These are phyloP conservation scores for Colletotrichum plurivorum DNA, from an alignment of 2,329 filamentous ascomycete genomes.

Conservation along the genomic window DNA sequence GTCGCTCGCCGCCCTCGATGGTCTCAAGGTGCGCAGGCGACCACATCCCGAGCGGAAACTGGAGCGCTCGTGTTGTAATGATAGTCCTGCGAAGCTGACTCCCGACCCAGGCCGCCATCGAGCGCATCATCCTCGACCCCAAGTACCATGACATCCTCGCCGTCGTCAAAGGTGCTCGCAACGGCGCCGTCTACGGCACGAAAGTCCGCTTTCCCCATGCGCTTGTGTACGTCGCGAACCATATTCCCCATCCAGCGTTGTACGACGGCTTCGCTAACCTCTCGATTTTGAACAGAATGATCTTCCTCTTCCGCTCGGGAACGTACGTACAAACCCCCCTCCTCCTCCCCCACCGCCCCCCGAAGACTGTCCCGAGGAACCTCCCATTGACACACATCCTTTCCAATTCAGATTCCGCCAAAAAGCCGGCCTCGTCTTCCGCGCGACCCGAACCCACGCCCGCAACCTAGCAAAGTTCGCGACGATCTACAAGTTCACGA, in stretches of 20 bases:
- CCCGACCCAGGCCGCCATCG: slow-evolving; percentile 73
- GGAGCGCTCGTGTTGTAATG: neutral
- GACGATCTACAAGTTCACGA: slow-evolving; percentile 87
- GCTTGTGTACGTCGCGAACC: slow-evolving; percentile 72
- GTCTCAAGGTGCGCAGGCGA: slow-evolving; percentile 33
- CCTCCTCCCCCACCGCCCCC: slow-evolving; percentile 18
- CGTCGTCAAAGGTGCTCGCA: slow-evolving; percentile 92
- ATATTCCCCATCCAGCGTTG: neutral
- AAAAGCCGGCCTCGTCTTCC: slow-evolving; percentile 83
- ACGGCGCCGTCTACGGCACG: slow-evolving; percentile 95
- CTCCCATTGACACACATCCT: slow-evolving; percentile 48
- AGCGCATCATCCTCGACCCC: slow-evolving; percentile 85
- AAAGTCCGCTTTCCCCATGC: slow-evolving; percentile 99
- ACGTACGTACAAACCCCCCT: slow-evolving; percentile 68
- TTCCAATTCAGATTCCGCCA: slow-evolving; percentile 70
- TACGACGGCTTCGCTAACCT: slow-evolving; percentile 7
- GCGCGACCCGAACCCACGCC: slow-evolving; percentile 91
- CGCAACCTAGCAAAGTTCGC: slow-evolving; percentile 94
- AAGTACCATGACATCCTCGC: slow-evolving; percentile 87
- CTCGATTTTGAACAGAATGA: slow-evolving; percentile 75
- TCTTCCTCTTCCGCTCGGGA: slow-evolving; percentile 94
- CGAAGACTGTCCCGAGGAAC: neutral
- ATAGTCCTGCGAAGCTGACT: slow-evolving; percentile 7
- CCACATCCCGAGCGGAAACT: neutral
- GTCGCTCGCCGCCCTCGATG: slow-evolving; percentile 39